Conservation (phyloP, 179 eudicot species). For the Silene coronaria region DNA sequence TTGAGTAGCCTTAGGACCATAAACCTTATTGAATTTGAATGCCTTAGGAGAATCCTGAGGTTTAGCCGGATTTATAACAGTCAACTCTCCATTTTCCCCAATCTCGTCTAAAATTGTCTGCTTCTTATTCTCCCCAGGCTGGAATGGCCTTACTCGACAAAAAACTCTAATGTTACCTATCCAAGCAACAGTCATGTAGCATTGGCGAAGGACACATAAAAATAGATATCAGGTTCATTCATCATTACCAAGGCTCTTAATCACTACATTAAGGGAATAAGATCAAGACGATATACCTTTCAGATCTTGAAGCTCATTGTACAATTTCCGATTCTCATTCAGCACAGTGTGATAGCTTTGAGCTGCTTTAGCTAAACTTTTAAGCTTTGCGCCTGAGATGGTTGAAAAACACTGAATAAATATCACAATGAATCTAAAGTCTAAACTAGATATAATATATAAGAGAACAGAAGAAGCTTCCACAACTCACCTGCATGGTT, state of each 20-base stretch:
- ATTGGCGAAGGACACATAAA: not conserved
- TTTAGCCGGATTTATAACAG: conserved; percentile 62
- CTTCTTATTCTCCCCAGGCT: conserved; percentile 49
- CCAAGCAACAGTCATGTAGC: conserved; percentile 23
- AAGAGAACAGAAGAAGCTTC: conserved; percentile 11
- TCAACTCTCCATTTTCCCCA: conserved; percentile 76
- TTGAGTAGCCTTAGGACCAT: conserved; percentile 71
- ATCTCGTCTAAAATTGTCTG: conserved; percentile 56
- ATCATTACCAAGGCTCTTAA: not conserved
- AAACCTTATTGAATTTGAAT: conserved; percentile 88
- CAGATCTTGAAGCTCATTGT: conserved; percentile 90
- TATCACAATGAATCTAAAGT: not conserved
- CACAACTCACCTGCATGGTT: conserved; percentile 50
- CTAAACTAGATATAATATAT: not conserved
- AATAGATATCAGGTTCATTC: not conserved
- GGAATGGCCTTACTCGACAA: conserved; percentile 86
- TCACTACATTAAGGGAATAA: not conserved
- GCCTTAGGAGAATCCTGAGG: conserved; percentile 69
- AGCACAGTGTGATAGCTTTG: conserved; percentile 55
- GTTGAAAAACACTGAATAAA: conserved; percentile 1
- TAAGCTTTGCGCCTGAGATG: conserved; percentile 59
- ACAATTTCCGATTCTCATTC: conserved; percentile 74
- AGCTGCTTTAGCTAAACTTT: conserved; percentile 56
- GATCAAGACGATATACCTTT: conserved; percentile 46
- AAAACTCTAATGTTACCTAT: conserved; percentile 91